Conservation (phyloP, 305 asterid genomes). For the Nicotiana rustica region DNA sequence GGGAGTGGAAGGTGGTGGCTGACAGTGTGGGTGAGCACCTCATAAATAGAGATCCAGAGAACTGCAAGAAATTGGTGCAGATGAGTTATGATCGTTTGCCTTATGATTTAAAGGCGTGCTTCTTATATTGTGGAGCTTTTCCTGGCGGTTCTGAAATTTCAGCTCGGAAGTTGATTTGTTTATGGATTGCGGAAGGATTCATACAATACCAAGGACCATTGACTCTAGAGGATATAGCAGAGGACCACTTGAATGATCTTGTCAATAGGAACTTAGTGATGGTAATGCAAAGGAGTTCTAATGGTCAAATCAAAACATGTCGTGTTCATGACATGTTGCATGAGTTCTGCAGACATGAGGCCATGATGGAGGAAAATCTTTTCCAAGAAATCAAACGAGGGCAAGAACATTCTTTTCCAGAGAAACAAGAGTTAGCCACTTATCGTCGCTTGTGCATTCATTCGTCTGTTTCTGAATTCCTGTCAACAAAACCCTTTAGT, state of each 20-base stretch:
- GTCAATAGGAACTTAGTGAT: slow-evolving; percentile 64
- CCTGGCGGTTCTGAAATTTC: slow-evolving; percentile 68
- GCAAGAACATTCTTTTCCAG: slow-evolving; percentile 54
- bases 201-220: slow-evolving; percentile 50
- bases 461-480: slow-evolving; percentile 48
- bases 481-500: slow-evolving; percentile 53
- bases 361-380: slow-evolving; percentile 49
- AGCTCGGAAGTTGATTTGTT: slow-evolving; percentile 57
- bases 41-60: slow-evolving; percentile 34
- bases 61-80: slow-evolving; percentile 48
- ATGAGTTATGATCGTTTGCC: slow-evolving; percentile 66
- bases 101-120: slow-evolving; percentile 62
- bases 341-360: slow-evolving; percentile 67
- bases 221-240: slow-evolving; percentile 65
- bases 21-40: slow-evolving; percentile 53
- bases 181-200: slow-evolving; percentile 86
- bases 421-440: slow-evolving; percentile 51
- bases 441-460: slow-evolving; percentile 65
- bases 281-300: slow-evolving; percentile 52
- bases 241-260: slow-evolving; percentile 66
- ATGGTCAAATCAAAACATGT: slow-evolving; percentile 63
- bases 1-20: slow-evolving; percentile 33
- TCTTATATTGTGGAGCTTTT: slow-evolving; percentile 67
- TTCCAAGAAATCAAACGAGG: slow-evolving; percentile 50
- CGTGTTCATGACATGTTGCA: slow-evolving; percentile 67